Evolutionary conservation across 2,329 filamentous ascomycete species (phyloP), one percentile per base, ranked within the genome.

Genomic region (Ophiobolus disseminans): DNA sequence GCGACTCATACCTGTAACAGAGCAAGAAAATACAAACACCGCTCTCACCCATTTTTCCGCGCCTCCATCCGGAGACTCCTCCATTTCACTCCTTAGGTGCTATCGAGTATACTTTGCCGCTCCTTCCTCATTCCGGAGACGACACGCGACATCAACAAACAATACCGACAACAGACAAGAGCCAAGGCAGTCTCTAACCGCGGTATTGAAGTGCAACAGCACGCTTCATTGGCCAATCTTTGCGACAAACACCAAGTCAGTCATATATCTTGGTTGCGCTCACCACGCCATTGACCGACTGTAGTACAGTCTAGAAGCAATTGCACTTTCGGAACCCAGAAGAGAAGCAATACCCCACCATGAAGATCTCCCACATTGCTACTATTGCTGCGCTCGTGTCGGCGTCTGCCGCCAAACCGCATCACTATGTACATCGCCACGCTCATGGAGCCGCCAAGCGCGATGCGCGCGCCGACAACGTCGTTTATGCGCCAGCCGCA

Each of bases 401-500:
- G 13, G 61, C 82, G 44, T 81, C 77, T 48, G 77, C 79, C 40
- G 86, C 86, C 22, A 80, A 86, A 63, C 81, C 79, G 60, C 81
- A 84, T 65, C 74, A 76, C 35, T 85, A 88, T 69, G 73, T 76
- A 69, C 79, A 79, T 62, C 85, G 86, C 69, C 80, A 78, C 61
- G 81, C 45, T 26, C 56, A 58, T 32, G 40, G 31, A 13, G 36
- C 60, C 13, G 53, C 77, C 55, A 84, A 82, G 75, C 78, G 82
- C 50, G 61, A 57, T 51, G 74, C 75, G 14, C 55, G 37, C 23
- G 73, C 80, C 40, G 77, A 82, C 26, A 67, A 79, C 77, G 74
- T 79, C 78, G 50, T 64, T 9, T 64, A 76, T 26, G 75, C 78
- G 39, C 77, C 82, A 47, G 81, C 84, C 44, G 80, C 82, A 45